Evolutionary conservation across 2,329 filamentous ascomycete genomes (phyloP), one percentile per base, ranked within the genome.

Genomic region (Emergomyces africanus): DNA sequence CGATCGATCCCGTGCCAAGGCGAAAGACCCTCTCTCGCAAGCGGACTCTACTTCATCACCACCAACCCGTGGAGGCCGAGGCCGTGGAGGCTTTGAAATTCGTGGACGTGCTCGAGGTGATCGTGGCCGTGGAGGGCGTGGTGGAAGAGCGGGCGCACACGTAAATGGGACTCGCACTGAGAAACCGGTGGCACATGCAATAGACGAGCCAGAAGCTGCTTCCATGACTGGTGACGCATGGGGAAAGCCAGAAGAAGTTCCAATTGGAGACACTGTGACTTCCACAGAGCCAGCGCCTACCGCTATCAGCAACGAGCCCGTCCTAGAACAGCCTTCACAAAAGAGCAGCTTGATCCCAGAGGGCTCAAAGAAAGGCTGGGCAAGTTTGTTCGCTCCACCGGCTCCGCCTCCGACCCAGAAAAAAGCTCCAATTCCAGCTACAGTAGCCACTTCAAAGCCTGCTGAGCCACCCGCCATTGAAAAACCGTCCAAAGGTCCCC

Each of bases 321-420:
- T 35, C 28, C 15, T 35, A 33, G 59, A 66, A 41, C 61, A 64
- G 20, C 57, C 64, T 25, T 56, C 62, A 28, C 54, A 69, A 35
- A 74, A 73, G 68, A 69, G 62, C 62, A 72, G 63, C 60, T 65
- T 68, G 54, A 67, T 71, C 48, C 68, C 72, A 4, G 74, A 75
- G 60, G 71, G 70, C 44, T 67, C 73, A 54, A 76, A 75, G 70
- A 75, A 73, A 66, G 73, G 72, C 56, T 90, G 87, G 87, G 87
- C 87, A 42, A 88, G 86, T 73, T 86, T 90, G 80, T 82, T 90
- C 63, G 82, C 84, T 41, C 87, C 86, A 76, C 77, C 80, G 46
- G 75, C 80, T 42, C 79, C 83, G 44, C 69, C 72, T 55, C 72
- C 75, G 58, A 69, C 71, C 54, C 73, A 77, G 62, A 79, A 79